Evolutionary conservation across 768 basidiomycete genomes (phyloP).

Genomic region (Boletus vermiculosoides): DNA sequence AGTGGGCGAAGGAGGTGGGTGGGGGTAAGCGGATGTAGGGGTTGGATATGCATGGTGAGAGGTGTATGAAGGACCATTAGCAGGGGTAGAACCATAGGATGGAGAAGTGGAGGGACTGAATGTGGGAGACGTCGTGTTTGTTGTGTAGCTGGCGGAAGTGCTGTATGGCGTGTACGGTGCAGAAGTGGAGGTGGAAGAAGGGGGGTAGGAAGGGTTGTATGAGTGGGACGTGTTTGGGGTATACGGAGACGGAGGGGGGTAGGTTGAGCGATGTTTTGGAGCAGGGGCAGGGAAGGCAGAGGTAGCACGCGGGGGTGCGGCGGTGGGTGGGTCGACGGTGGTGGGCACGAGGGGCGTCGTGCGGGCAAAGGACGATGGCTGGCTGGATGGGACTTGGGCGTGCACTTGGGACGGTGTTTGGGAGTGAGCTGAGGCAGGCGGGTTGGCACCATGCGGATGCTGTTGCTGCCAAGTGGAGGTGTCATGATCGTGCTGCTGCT

Average conservation of each 20-base stretch:
- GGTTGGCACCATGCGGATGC: constrained; percentile 16
- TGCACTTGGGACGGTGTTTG: constrained; percentile 22
- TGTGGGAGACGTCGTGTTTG: constrained; percentile 25
- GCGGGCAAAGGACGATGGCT: constrained; percentile 23
- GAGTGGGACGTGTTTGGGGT: constrained; percentile 19
- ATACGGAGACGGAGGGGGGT: constrained; percentile 22
- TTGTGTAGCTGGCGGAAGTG: constrained; percentile 19
- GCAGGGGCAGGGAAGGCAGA: constrained; percentile 14
- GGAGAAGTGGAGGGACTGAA: constrained; percentile 23
- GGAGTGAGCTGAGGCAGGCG: constrained; percentile 11
- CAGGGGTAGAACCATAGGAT: constrained; percentile 13
- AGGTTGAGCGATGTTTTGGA: constrained; percentile 23
- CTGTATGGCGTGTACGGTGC: constrained; percentile 22
- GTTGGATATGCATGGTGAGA: constrained; percentile 22
- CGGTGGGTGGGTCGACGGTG: constrained; percentile 21
- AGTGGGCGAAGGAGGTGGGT: constrained; percentile 30
- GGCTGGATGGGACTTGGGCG: constrained; percentile 11
- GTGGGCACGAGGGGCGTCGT: constrained; percentile 31
- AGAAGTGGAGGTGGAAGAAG: constrained; percentile 20
- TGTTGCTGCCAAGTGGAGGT: constrained; percentile 25
- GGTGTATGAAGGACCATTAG: constrained; percentile 15
- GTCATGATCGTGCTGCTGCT: constrained; percentile 23
- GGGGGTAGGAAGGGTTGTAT: constrained; percentile 11
- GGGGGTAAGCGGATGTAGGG: constrained; percentile 30
- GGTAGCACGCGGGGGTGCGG: constrained; percentile 6